phyloP scores from a whole-genome alignment of 257 asterid genomes.

The Hygrophila difformis region DNA sequence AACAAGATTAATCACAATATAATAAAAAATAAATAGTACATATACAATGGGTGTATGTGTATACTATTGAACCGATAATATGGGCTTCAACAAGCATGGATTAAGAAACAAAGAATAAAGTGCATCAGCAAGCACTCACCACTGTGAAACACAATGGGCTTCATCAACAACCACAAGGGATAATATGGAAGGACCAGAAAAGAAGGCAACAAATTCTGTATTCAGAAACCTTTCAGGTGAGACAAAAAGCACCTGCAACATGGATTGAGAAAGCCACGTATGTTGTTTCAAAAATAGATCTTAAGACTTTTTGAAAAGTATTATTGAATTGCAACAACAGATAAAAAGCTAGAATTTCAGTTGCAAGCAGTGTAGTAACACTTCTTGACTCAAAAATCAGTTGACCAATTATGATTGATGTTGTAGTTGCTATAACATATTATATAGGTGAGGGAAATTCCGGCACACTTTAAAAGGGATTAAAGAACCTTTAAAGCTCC shows the following conservation, averaged over 20 bases:
- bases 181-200: constrained; percentile 38
- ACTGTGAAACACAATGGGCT: constrained; percentile 97
- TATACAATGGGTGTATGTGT: too few relatives aligned
- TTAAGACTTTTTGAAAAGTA: too few relatives aligned
- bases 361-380: neutral
- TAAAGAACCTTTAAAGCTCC: constrained; percentile 62
- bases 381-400: constrained; percentile 3
- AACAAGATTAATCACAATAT: too few relatives aligned
- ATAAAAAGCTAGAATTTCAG: neutral
- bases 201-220: constrained; percentile 60
- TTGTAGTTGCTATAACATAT: neutral
- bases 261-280: too few relatives aligned
- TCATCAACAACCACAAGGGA: constrained; percentile 93
- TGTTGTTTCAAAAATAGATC: too few relatives aligned
- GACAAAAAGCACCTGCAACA: constrained; percentile 81
- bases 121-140: constrained; percentile 44
- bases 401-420: too few relatives aligned
- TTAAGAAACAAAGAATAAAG: too few relatives aligned
- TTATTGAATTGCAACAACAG: constrained; percentile 4
- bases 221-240: constrained; percentile 96
- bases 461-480: constrained; percentile 1
- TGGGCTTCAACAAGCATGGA: too few relatives aligned
- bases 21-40: too few relatives aligned
- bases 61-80: too few relatives aligned
- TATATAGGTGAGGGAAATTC: neutral